Evolutionary conservation across 495 filamentous ascomycete species (phyloP).

Genomic region (Lasiosphaeria miniovina): DNA sequence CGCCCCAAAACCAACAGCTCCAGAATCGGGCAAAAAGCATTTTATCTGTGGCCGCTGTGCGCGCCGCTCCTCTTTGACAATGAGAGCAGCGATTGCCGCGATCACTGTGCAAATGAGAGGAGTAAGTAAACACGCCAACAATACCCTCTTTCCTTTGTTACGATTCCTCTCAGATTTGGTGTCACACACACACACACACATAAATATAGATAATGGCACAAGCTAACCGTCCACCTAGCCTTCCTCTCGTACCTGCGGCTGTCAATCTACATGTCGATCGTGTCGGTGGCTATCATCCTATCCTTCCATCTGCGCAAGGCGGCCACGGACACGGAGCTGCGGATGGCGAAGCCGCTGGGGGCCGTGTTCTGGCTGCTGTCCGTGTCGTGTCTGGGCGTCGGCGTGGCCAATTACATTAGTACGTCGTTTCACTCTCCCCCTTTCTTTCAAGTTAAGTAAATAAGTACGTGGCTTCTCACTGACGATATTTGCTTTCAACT

Average conservation of each 20-base stretch:
- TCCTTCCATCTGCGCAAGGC: constrained; percentile 84
- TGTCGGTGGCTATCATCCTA: constrained; percentile 82
- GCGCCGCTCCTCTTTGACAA: constrained; percentile 89
- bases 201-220: neutral
- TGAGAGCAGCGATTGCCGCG: constrained; percentile 77
- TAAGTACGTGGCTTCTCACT: neutral
- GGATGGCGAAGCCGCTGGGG: constrained; percentile 79
- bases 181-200: neutral
- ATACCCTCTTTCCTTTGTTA: neutral
- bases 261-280: constrained; percentile 85
- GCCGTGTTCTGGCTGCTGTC: constrained; percentile 84
- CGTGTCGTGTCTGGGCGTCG: constrained; percentile 68
- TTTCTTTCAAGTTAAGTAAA: neutral
- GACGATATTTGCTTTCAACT: neutral
- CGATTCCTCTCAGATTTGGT: neutral
- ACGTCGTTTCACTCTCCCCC: constrained; percentile 5
- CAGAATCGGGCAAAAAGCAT: constrained; percentile 26
- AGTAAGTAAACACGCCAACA: constrained; percentile 47
- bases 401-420: constrained; percentile 81
- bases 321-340: constrained; percentile 66
- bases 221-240: constrained; percentile 30
- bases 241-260: constrained; percentile 95
- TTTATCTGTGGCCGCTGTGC: constrained; percentile 68
- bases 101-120: constrained; percentile 75
- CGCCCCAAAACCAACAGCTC: neutral